Evolutionary conservation across 805 yeast species (phyloP), one percentile per base, ranked within the genome.

Genomic region (Cyberlindnera meyerae): DNA sequence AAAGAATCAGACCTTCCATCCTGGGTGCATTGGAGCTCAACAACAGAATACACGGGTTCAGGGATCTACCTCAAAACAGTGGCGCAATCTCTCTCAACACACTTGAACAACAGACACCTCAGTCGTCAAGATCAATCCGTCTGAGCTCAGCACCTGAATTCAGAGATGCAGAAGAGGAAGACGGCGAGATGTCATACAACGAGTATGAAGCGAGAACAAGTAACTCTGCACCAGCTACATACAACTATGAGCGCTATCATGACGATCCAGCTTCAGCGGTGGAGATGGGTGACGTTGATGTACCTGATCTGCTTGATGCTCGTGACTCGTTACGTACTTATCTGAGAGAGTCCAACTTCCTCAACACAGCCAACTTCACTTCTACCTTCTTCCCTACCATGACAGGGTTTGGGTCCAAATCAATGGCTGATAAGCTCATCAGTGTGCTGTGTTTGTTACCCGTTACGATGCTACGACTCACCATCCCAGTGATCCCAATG

Each of bases 401-500:
- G 22, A 24, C 44, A 11, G 45, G 55, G 12, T 61, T 62, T 20
- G 26, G 39, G 2, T 24, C 39, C 9, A 58, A 60, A 42, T 36
- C 60, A 2, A 16, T 42, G 1, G 21, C 49, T 5, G 60, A 60
- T 32, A 54, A 50, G 29, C 8, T 52, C 3, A 42, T 63, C 14
- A 59, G 62, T 3, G 24, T 63, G 1, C 14, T 58, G 3, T 60
- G 63, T 11, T 44, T 58, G 4, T 70, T 70, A 11, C 51, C 61
- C 17, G 55, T 63, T 2, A 38, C 65, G 3, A 8, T 61, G 1
- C 43, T 65, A 5, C 53, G 61, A 30, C 27, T 64, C 11, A 58
- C 67, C 11, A 54, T 67, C 25, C 72, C 72, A 15, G 51, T 50
- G 11, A 49, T 54, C n/a, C 33, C 54, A 7, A 55, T 54, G 9